Conservation (phyloP, 805 yeast genomes). For the Priceomyces medius region DNA sequence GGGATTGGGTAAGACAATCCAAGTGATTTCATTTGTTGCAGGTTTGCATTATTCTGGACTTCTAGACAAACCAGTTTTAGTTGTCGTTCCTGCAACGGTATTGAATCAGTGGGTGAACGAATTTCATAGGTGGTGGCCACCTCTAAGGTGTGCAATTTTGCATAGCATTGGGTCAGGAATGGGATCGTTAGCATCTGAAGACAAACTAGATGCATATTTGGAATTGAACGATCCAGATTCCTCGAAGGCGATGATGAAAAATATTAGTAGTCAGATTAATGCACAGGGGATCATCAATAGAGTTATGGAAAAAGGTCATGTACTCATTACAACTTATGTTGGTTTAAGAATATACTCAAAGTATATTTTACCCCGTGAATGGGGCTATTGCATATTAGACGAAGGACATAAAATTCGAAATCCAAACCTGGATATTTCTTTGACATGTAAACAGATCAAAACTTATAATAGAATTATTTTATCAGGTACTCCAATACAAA, state of each 20-base stretch:
- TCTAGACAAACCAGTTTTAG: slow-evolving; percentile 71
- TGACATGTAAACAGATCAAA: slow-evolving; percentile 78
- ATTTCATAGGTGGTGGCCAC: slow-evolving; percentile 98
- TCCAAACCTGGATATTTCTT: slow-evolving; percentile 85
- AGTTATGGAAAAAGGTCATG: slow-evolving; percentile 70
- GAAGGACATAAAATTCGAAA: slow-evolving; percentile 97
- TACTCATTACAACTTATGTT: slow-evolving; percentile 87
- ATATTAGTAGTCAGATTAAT: slow-evolving; percentile 33
- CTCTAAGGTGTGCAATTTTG: slow-evolving; percentile 77
- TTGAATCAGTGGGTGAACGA: slow-evolving; percentile 97
- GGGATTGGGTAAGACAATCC: slow-evolving; percentile 97
- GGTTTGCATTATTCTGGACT: slow-evolving; percentile 81
- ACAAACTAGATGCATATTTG: slow-evolving; percentile 49
- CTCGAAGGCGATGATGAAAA: slow-evolving; percentile 14
- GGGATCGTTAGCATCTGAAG: slow-evolving; percentile 42
- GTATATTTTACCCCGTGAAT: slow-evolving; percentile 58
- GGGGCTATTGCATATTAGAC: slow-evolving; percentile 92
- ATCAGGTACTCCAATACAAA: slow-evolving; percentile 96
- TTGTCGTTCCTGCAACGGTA: slow-evolving; percentile 97
- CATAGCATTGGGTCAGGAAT: slow-evolving; percentile 94
- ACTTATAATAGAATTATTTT: slow-evolving; percentile 85
- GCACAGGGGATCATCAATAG: slow-evolving; percentile 53
- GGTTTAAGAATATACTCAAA: slow-evolving; percentile 72
- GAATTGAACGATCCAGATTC: slow-evolving; percentile 42
- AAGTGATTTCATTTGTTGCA: slow-evolving; percentile 86